These are phyloP conservation scores for Wickerhamiella musiphila DNA, from an alignment of 805 yeast species.

Conservation along the genomic window DNA sequence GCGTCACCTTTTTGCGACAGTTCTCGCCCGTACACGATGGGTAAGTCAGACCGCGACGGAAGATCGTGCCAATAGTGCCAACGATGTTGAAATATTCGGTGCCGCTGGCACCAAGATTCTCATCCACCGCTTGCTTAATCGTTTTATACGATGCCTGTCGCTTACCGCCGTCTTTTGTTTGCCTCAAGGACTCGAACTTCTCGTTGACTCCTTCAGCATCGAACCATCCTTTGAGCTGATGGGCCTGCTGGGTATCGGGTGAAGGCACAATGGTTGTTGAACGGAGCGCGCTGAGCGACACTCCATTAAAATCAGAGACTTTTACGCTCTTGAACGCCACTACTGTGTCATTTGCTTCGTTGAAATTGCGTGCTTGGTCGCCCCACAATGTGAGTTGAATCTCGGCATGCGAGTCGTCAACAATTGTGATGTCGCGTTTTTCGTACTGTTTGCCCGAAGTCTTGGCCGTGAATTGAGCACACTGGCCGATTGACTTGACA, in stretches of 20 bases:
- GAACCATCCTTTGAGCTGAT: constrained; percentile 84
- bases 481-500: constrained; percentile 56
- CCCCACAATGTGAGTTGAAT: constrained; percentile 83
- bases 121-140: constrained; percentile 45
- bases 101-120: constrained; percentile 58
- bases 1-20: constrained; percentile 73
- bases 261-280: constrained; percentile 59
- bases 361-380: constrained; percentile 63
- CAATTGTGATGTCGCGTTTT: constrained; percentile 75
- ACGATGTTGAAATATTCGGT: constrained; percentile 65
- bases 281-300: constrained; percentile 63
- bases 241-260: constrained; percentile 84
- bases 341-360: constrained; percentile 42
- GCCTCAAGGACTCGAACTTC: constrained; percentile 34
- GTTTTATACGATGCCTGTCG: constrained; percentile 26
- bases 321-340: constrained; percentile 83
- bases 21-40: constrained; percentile 70
- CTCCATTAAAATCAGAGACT: constrained; percentile 77
- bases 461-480: constrained; percentile 65
- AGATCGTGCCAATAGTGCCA: constrained; percentile 56
- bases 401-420: constrained; percentile 66
- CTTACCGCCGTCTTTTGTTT: not conserved
- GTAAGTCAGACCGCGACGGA: constrained; percentile 64
- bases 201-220: constrained; percentile 57
- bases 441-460: constrained; percentile 81